Evolutionary conservation across 441 rosid species (phyloP).

Genomic region (Pelargonium fulgidum): DNA sequence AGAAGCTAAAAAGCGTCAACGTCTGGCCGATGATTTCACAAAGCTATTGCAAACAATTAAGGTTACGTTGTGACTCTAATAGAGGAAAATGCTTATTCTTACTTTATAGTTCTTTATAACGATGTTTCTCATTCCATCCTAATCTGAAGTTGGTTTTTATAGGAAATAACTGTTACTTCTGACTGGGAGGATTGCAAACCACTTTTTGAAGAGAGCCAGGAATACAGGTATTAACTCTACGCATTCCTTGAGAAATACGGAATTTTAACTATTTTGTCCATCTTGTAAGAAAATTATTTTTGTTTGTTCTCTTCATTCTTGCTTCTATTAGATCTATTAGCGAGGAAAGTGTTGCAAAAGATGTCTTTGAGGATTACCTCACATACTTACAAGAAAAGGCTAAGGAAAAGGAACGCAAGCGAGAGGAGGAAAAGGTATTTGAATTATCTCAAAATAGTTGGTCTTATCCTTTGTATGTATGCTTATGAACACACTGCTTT

Average conservation of each 20-base stretch:
- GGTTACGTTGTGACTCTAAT: conserved; percentile 35
- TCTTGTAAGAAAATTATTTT: conserved; percentile 14
- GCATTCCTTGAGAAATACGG: neutral
- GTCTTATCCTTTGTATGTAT: neutral
- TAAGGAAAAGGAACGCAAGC: conserved; percentile 87
- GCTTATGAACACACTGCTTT: neutral
- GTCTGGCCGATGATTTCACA: conserved; percentile 78
- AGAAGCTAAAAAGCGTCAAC: conserved; percentile 88
- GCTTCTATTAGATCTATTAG: conserved; percentile 51
- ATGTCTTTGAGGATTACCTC: conserved; percentile 75
- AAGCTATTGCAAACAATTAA: conserved; percentile 52
- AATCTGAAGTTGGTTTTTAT: conserved; percentile 19
- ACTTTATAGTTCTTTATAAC: conserved; percentile 1
- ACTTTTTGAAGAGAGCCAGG: conserved; percentile 76
- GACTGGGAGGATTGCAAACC: conserved; percentile 71
- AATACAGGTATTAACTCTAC: conserved; percentile 46
- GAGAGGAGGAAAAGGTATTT: conserved; percentile 88
- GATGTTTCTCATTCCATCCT: conserved; percentile 7
- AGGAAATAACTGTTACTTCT: conserved; percentile 77
- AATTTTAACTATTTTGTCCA: conserved; percentile 7
- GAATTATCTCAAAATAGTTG: conserved; percentile 4
- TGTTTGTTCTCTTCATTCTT: conserved; percentile 9
- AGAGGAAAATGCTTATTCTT: neutral
- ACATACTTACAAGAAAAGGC: conserved; percentile 70
- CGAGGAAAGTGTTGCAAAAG: conserved; percentile 59